Percentiles rank a stretch among this genome's conserved stretches.
phyloP scores from a whole-genome alignment of 192 early-diverging fungal genomes.

The Podila epigama region DNA sequence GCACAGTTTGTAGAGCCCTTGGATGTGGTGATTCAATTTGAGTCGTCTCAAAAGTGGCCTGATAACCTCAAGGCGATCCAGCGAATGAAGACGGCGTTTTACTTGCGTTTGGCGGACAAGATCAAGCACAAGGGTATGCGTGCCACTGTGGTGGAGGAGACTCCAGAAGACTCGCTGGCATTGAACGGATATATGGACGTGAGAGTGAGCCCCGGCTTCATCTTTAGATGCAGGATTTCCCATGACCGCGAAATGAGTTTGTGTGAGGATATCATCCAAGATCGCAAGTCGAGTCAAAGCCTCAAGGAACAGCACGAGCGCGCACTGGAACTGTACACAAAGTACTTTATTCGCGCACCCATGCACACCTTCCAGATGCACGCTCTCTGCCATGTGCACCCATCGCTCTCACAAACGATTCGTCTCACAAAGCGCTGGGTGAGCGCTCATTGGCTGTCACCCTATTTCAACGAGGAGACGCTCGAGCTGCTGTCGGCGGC shows the following conservation, averaged over 20 bases:
- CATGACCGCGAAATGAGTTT: constrained; percentile 74
- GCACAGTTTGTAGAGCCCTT: constrained; percentile 72
- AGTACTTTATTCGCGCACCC: constrained; percentile 56
- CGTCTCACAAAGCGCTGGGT: constrained; percentile 93
- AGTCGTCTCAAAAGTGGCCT: constrained; percentile 86
- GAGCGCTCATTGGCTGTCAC: constrained; percentile 79
- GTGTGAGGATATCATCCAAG: constrained; percentile 59
- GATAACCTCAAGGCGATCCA: constrained; percentile 87
- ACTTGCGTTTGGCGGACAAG: constrained; percentile 76
- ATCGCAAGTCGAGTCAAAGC: constrained; percentile 52
- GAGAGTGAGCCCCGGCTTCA: constrained; percentile 69
- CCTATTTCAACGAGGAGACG: constrained; percentile 74
- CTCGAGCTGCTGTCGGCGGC: constrained; percentile 78
- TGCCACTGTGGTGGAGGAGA: constrained; percentile 59
- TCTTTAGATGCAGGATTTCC: constrained; percentile 83
- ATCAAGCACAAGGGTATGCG: constrained; percentile 55
- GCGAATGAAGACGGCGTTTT: constrained; percentile 90
- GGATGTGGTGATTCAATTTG: constrained; percentile 86
- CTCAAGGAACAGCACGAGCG: constrained; percentile 56
- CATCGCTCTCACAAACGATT: constrained; percentile 80
- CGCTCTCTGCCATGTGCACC: constrained; percentile 76
- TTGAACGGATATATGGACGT: constrained; percentile 78
- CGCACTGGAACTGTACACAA: constrained; percentile 58
- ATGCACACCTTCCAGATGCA: constrained; percentile 73
- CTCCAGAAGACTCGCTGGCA: constrained; percentile 41